phyloP scores from a whole-genome alignment of 2,329 filamentous ascomycete genomes.

The Torrubiella hemipterigena region DNA sequence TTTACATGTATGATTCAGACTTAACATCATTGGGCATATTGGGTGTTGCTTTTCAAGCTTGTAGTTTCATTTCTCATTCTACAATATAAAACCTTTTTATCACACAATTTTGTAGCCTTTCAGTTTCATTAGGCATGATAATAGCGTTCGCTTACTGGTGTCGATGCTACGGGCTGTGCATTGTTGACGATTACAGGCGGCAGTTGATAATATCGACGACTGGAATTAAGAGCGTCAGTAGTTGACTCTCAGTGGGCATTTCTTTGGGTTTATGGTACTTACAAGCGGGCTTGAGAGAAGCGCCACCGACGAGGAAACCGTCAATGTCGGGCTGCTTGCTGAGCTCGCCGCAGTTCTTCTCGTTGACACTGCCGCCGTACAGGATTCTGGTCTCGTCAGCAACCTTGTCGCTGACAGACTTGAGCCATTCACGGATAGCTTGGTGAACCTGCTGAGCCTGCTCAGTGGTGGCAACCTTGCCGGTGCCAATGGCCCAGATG shows the following conservation, averaged over 20 bases:
- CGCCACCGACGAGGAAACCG: conserved; percentile 93
- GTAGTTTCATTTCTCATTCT: too few species aligned
- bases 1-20: conserved; percentile 3
- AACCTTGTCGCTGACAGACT: conserved; percentile 59
- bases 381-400: conserved; percentile 85
- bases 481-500: conserved; percentile 92
- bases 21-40: conserved; percentile 11
- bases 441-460: conserved; percentile 92
- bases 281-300: conserved; percentile 94
- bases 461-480: conserved; percentile 78
- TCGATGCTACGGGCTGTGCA: too few species aligned
- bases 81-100: too few species aligned
- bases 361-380: conserved; percentile 91
- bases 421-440: conserved; percentile 82
- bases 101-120: too few species aligned
- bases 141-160: too few species aligned
- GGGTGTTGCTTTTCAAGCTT: conserved; percentile 12
- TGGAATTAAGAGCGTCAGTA: conserved; percentile 15
- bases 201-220: conserved; percentile 50
- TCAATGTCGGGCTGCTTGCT: conserved; percentile 91
- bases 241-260: neutral
- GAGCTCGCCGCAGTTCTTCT: conserved; percentile 96
- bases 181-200: conserved; percentile 29
- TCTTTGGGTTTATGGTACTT: conserved; percentile 25
- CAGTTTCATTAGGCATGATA: too few species aligned